Base-by-base conservation (phyloP, 2,329 filamentous ascomycete genomes). In the Metarhizium anisopliae region DNA sequence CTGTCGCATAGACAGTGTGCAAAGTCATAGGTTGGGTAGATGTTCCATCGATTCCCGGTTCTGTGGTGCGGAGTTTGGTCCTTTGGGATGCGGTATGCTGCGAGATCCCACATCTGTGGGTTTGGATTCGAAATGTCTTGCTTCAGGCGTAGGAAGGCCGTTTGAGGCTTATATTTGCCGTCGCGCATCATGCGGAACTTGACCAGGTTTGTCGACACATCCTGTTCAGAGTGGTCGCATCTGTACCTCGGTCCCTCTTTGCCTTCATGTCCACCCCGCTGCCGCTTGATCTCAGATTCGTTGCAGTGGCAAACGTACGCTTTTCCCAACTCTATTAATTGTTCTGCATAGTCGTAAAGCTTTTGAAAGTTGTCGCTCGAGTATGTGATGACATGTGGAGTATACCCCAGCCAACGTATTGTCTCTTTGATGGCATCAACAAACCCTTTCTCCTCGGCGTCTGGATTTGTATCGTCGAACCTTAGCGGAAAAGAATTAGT, bases 21-120 rank as follows among this genome's bases (percentile, higher is more conserved):
- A 68, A 95, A 95, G 69, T 96, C 92, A 66, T 96, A 96, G 0
- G 93, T 95, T 0, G 93, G 94, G 68, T 96, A 96, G 59, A 96
- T 95, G 71, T 85, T 87, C 91, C 92, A 97, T 66, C 87, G 84
- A 60, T 81, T 76, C 32, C 89, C 89, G 0, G 92, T 95, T 42
- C 89, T 82, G 58, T 78, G 78, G 8, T 55, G 47, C 55, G 25
- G 25, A 25, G 25, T 25, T 25, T 25, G 25, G 25, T 81, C 73
- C 50, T 89, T 84, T 64, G 86, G 81, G 57, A 97, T 86, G 58
- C 93, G 84, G 72, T 96, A 97, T 14, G 93, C 93, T 2, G 89
- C 89, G 53, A 96, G 74, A 76, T 97, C 93, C 93, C 92, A 96
- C 25, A 25, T 25, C 25, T 95, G 90, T 6, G 92, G 91, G 69